Conservation (phyloP, 768 basidiomycete genomes). For the Sistotremastrum suecicum region DNA sequence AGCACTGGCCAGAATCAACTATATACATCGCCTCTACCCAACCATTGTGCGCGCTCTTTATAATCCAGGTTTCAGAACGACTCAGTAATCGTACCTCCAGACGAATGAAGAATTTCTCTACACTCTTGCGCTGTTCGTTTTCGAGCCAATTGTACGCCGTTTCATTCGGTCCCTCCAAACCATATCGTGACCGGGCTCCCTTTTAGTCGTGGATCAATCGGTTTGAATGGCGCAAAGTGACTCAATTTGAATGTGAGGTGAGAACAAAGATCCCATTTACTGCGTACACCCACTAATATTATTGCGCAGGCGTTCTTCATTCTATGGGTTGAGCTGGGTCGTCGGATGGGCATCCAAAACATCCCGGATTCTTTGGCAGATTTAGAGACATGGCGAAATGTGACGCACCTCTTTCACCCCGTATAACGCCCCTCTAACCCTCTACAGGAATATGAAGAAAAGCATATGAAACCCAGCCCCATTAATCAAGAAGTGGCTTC, state of each 20-base stretch:
- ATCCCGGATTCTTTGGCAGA: conserved; percentile 28
- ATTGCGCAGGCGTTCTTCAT: conserved; percentile 22
- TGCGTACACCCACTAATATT: too few relatives aligned
- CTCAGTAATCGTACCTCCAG: too few relatives aligned
- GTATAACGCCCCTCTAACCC: too few relatives aligned
- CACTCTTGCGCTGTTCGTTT: conserved; percentile 24
- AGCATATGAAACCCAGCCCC: conserved; percentile 26
- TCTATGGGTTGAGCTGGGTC: conserved; percentile 31
- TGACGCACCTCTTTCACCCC: too few relatives aligned
- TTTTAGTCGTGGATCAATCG: conserved; percentile 26
- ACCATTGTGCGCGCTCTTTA: conserved; percentile 18
- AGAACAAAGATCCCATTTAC: conserved; percentile 4
- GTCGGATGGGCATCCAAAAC: conserved; percentile 31
- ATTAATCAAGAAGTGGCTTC: conserved; percentile 26
- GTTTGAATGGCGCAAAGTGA: conserved; percentile 31
- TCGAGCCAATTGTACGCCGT: conserved; percentile 24
- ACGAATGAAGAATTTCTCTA: conserved; percentile 30
- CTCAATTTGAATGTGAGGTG: conserved; percentile 28
- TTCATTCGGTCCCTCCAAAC: background rate
- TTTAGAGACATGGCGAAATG: conserved; percentile 25
- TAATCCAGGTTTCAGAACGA: too few relatives aligned
- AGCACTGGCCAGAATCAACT: conserved; percentile 27
- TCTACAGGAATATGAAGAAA: conserved; percentile 26
- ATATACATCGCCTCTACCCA: conserved; percentile 26
- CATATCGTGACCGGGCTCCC: too few relatives aligned